Evolutionary conservation across 768 basidiomycete species (phyloP).

Genomic region (Leucocoprinus sp.): DNA sequence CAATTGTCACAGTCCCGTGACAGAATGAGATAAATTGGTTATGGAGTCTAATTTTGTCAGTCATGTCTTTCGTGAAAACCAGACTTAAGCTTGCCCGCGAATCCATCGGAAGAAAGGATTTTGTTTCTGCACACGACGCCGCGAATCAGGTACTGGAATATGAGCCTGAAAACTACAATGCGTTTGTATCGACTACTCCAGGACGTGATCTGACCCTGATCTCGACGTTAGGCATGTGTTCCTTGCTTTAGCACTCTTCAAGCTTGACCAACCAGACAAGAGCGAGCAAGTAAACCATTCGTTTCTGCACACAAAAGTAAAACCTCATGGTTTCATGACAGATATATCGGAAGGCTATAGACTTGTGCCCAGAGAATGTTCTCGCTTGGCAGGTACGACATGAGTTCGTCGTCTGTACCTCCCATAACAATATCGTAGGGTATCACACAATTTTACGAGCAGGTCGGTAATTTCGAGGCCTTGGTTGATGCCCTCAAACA

Average conservation of each 20-base stretch:
- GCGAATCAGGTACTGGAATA: conserved; percentile 59
- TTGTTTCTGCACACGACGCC: conserved; percentile 54
- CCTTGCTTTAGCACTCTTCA: conserved; percentile 69
- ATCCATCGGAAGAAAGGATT: conserved; percentile 69
- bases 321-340: conserved; percentile 23
- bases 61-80: conserved; percentile 48
- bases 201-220: background rate
- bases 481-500: conserved; percentile 44
- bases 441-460: conserved; percentile 64
- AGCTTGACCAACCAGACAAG: conserved; percentile 59
- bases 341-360: conserved; percentile 75
- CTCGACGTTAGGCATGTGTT: conserved; percentile 63
- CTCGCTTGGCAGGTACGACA: conserved; percentile 77
- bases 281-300: conserved; percentile 74
- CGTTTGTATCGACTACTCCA: conserved; percentile 41
- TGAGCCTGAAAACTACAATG: conserved; percentile 81
- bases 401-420: conserved; percentile 14
- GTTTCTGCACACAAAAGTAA: background rate
- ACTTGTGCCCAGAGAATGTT: conserved; percentile 54
- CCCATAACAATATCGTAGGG: conserved; percentile 39
- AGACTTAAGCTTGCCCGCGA: conserved; percentile 80
- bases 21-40: background rate
- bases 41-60: background rate
- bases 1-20: background rate
- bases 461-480: conserved; percentile 47